A percentile compares a stretch with the other conserved stretches of the same genome.
Evolutionary conservation across 768 basidiomycete genomes (phyloP).

Genomic region (Kwoniella botswanensis): DNA sequence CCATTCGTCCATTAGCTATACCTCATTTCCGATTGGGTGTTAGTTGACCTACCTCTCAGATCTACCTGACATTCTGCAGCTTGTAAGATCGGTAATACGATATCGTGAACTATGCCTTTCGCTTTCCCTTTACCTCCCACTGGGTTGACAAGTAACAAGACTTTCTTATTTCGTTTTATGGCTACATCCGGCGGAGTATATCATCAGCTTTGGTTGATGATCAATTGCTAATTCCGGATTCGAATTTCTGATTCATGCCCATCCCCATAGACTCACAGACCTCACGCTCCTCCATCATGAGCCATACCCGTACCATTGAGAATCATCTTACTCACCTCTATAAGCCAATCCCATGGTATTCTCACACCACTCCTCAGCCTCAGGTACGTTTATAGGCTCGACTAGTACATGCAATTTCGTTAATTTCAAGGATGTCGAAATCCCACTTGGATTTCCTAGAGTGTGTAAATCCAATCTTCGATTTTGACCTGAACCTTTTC

Average conservation of each 20-base stretch:
- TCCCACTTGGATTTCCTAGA: slow-evolving; percentile 26
- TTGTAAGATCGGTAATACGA: slow-evolving; percentile 53
- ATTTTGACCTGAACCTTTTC: slow-evolving; percentile 16
- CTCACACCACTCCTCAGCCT: slow-evolving; percentile 47
- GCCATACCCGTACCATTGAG: background rate
- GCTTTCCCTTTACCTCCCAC: slow-evolving; percentile 58
- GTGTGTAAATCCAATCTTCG: slow-evolving; percentile 42
- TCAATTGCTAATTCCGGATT: too few species aligned
- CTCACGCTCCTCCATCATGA: too few species aligned
- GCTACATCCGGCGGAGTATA: slow-evolving; percentile 19
- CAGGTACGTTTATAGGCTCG: slow-evolving; percentile 39
- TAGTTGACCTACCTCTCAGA: slow-evolving; percentile 42
- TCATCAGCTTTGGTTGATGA: background rate
- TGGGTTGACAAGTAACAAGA: slow-evolving; percentile 56
- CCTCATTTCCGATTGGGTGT: background rate
- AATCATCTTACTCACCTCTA: slow-evolving; percentile 23
- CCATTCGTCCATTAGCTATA: slow-evolving; percentile 4
- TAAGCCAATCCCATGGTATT: slow-evolving; percentile 40
- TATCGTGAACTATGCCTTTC: slow-evolving; percentile 41
- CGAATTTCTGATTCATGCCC: too few species aligned
- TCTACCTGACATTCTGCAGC: slow-evolving; percentile 53
- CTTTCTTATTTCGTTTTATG: slow-evolving; percentile 39
- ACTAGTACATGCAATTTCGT: slow-evolving; percentile 49
- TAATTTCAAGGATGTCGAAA: slow-evolving; percentile 18
- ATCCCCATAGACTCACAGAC: too few species aligned